Percentiles rank a stretch among this genome's conserved stretches.
Evolutionary conservation across 2,329 filamentous ascomycete species (phyloP).

Genomic region (Eurotiales sp.): DNA sequence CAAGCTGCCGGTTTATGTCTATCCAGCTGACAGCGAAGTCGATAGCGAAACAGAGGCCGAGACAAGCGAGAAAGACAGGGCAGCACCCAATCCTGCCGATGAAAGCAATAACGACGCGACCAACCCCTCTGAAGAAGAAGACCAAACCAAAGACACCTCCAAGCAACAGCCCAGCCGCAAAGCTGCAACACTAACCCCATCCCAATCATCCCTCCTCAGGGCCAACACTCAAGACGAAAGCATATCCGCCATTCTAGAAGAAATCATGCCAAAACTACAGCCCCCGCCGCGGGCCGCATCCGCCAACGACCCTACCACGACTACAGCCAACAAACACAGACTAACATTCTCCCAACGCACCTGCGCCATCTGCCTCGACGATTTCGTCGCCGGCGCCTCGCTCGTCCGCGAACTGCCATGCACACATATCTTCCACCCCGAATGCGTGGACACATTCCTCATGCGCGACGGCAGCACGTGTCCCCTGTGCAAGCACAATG

Average conservation of each 20-base stretch:
- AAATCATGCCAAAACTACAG: conserved; percentile 4
- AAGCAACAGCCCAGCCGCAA: too few relatives aligned
- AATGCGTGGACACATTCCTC: conserved; percentile 85
- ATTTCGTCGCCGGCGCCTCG: conserved; percentile 66
- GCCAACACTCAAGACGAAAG: conserved; percentile 4
- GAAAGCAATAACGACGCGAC: too few relatives aligned
- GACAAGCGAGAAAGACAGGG: not conserved
- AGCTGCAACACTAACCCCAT: too few relatives aligned
- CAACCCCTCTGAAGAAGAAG: not conserved
- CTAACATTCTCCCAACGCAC: conserved; percentile 65
- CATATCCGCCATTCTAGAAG: conserved; percentile 11
- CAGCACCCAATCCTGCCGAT: too few relatives aligned
- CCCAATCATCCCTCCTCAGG: too few relatives aligned
- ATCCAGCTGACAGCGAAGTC: conserved; percentile 40
- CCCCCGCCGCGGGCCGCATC: not conserved
- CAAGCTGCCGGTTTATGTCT: conserved; percentile 74
- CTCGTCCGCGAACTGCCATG: conserved; percentile 83
- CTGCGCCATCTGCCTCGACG: conserved; percentile 86
- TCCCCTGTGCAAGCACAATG: conserved; percentile 82
- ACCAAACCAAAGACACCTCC: not conserved
- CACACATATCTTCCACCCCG: conserved; percentile 87
- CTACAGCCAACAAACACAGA: conserved; percentile 17
- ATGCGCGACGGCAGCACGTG: conserved; percentile 77
- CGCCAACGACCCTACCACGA: conserved; percentile 11
- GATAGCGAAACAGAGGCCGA: too few relatives aligned